A percentile compares a stretch with the other conserved stretches of the same genome.
Conservation (phyloP, 306 rosid genomes). For the Acacia melanoxylon region DNA sequence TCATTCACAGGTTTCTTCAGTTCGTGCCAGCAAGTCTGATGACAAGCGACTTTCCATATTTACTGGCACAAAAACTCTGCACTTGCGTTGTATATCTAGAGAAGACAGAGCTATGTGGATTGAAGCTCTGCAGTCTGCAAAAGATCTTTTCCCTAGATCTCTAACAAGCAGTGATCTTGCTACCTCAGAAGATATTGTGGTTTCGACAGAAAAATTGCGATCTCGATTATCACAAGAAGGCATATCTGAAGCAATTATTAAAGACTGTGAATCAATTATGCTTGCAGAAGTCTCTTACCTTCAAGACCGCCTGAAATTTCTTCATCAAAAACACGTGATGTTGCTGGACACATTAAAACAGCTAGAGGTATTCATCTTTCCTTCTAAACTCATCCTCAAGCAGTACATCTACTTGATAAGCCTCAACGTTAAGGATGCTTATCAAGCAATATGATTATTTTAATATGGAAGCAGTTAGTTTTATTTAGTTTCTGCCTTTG, state of each 20-base stretch:
- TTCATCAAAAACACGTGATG: conserved; percentile 75
- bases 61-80: conserved; percentile 96
- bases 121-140: conserved; percentile 82
- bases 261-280: conserved; percentile 89
- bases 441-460: conserved; percentile 9
- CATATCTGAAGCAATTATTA: conserved; percentile 61
- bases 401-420: conserved; percentile 6
- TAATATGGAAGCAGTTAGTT: conserved; percentile 1
- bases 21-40: conserved; percentile 97
- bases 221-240: conserved; percentile 80
- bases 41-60: conserved; percentile 91
- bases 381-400: conserved; percentile 17
- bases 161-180: conserved; percentile 73
- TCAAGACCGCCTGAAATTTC: conserved; percentile 72
- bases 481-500: conserved; percentile 15
- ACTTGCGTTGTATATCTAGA: conserved; percentile 74
- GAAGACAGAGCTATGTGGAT: conserved; percentile 91
- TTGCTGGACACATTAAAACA: conserved; percentile 82
- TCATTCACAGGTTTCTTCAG: conserved; percentile 84
- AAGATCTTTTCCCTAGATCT: conserved; percentile 88
- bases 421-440: conserved; percentile 13
- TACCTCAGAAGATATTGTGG: conserved; percentile 72
- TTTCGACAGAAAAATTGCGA: conserved; percentile 90
- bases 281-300: conserved; percentile 84
- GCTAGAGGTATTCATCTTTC: conserved; percentile 68